Evolutionary conservation across 441 rosid species (phyloP).

Genomic region (Gossypium schwendimanii): DNA sequence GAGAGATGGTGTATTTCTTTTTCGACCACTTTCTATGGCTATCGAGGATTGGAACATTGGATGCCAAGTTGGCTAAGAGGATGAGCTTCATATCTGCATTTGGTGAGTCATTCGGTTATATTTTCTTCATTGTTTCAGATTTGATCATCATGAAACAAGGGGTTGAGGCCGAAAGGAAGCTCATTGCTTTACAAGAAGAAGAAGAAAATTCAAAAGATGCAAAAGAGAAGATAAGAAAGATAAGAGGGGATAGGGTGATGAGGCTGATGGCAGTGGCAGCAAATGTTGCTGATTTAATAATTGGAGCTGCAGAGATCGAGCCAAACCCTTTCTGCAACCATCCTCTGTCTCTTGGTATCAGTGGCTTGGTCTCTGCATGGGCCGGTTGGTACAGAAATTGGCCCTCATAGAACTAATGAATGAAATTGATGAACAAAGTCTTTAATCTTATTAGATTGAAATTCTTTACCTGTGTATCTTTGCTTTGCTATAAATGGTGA

Average conservation of each 20-base stretch:
- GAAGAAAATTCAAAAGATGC: constrained; percentile 21
- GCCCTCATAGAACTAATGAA: constrained; percentile 46
- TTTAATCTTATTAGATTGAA: neutral
- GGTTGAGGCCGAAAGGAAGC: constrained; percentile 36
- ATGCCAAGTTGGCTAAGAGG: constrained; percentile 49
- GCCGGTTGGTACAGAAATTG: constrained; percentile 93
- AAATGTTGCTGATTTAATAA: constrained; percentile 71
- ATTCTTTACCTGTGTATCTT: neutral
- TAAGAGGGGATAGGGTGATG: constrained; percentile 64
- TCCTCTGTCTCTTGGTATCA: constrained; percentile 59
- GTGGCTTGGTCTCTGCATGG: constrained; percentile 95
- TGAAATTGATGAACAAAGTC: neutral
- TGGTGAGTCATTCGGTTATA: constrained; percentile 85
- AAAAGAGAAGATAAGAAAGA: constrained; percentile 29
- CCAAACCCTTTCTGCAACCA: constrained; percentile 86
- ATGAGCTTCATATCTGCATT: constrained; percentile 91
- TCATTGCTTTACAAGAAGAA: constrained; percentile 6
- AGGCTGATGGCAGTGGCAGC: constrained; percentile 84
- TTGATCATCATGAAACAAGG: constrained; percentile 51
- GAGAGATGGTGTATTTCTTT: constrained; percentile 92
- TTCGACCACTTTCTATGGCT: constrained; percentile 93
- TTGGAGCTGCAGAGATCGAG: constrained; percentile 70
- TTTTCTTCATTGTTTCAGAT: constrained; percentile 65
- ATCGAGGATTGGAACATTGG: constrained; percentile 74
- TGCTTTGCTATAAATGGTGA: neutral